Evolutionary conservation across 2,329 filamentous ascomycete species (phyloP).

Genomic region (Penicillium paneum): DNA sequence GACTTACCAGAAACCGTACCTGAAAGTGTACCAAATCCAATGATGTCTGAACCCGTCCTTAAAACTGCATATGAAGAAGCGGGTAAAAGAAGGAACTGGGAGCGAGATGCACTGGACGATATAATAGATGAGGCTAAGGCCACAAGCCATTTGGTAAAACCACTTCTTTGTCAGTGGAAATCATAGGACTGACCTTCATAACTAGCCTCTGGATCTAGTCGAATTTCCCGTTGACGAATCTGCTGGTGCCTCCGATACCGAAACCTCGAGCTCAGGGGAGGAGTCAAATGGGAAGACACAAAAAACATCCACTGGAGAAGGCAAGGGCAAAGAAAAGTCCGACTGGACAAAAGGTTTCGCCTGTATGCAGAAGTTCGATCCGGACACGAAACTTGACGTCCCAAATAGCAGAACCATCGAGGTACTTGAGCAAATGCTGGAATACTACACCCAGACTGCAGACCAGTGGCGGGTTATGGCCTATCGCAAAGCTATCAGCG

Average conservation of each 20-base stretch:
- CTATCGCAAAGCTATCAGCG: conserved; percentile 75
- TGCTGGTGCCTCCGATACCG: conserved; percentile 14
- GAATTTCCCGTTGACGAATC: conserved; percentile 27
- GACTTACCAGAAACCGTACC: background rate
- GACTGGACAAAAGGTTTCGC: conserved; percentile 49
- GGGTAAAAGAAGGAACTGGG: conserved; percentile 8
- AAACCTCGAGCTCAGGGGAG: conserved; percentile 13
- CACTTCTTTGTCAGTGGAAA: background rate
- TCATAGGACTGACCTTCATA: background rate
- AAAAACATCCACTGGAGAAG: background rate
- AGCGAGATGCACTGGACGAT: conserved; percentile 58
- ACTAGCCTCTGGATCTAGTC: conserved; percentile 33
- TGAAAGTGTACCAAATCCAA: background rate
- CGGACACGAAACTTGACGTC: conserved; percentile 48
- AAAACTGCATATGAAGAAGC: background rate
- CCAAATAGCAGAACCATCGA: conserved; percentile 75
- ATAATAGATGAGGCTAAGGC: conserved; percentile 63
- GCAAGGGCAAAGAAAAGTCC: conserved; percentile 8
- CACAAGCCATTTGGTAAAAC: conserved; percentile 54
- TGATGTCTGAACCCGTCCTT: background rate
- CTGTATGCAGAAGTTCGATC: conserved; percentile 59
- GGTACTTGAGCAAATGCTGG: conserved; percentile 72
- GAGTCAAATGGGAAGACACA: conserved; percentile 1
- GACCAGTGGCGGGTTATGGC: conserved; percentile 74
- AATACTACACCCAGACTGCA: conserved; percentile 70